Conservation (phyloP, 352 stramenopile genomes). For the Phytophthora citricola region DNA sequence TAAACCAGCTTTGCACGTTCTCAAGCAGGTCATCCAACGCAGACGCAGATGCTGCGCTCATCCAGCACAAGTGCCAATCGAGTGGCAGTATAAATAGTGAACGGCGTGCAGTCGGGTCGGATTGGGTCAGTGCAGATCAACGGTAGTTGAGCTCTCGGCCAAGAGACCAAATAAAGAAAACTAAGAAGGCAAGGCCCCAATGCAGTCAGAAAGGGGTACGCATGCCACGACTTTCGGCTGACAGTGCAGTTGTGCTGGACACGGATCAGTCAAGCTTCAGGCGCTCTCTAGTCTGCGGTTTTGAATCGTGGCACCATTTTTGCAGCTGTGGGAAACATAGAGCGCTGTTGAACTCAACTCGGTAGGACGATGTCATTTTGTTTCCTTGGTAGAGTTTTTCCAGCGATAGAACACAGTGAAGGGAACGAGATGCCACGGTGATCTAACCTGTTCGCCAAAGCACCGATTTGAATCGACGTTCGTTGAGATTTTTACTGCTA, state of each 20-base stretch:
- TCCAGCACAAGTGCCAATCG: conserved; percentile 9
- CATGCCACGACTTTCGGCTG: conserved; percentile 5
- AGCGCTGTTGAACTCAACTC: conserved; percentile 2
- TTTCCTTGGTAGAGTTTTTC: not conserved
- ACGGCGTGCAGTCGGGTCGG: conserved; percentile 4
- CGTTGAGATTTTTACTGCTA: not conserved
- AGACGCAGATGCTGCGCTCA: conserved; percentile 7
- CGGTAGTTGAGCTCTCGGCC: not conserved
- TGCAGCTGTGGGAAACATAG: not conserved
- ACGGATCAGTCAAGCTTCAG: conserved; percentile 11
- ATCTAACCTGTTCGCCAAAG: not conserved
- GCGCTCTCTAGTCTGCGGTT: conserved; percentile 7
- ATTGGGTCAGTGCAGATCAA: too few relatives aligned
- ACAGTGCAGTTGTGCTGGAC: conserved; percentile 12
- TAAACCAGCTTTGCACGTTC: conserved; percentile 37
- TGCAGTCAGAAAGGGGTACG: not conserved
- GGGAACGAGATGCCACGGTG: not conserved
- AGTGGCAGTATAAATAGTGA: conserved; percentile 27
- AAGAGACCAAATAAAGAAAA: conserved; percentile 21
- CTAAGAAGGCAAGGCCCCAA: not conserved
- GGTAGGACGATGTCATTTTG: not conserved
- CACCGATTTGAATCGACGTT: conserved; percentile 2
- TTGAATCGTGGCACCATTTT: not conserved
- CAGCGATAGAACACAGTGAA: not conserved
- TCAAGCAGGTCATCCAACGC: conserved; percentile 11